A percentile compares a stretch with the other conserved stretches of the same genome.
phyloP scores from a whole-genome alignment of 306 rosid species.

The Trifolium fragiferum region DNA sequence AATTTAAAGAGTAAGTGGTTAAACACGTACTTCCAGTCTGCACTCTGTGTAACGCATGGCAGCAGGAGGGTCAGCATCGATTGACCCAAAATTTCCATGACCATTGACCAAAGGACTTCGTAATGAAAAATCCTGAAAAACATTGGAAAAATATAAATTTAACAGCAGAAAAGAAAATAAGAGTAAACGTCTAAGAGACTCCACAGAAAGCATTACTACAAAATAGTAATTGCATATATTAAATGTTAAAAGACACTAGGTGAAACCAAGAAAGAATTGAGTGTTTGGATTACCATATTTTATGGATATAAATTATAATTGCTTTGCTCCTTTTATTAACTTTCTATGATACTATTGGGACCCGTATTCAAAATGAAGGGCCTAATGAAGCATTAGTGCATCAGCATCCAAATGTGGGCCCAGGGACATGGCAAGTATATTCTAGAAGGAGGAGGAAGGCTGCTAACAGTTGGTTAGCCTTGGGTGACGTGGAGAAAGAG shows the following conservation, averaged over 20 bases:
- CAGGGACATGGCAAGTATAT: too few relatives aligned
- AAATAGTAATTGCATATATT: not conserved
- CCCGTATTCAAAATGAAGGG: too few relatives aligned
- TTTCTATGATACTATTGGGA: constrained; percentile 3
- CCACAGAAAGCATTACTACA: constrained; percentile 11
- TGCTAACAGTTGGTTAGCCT: too few relatives aligned
- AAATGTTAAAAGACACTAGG: too few relatives aligned
- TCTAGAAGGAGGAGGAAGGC: too few relatives aligned
- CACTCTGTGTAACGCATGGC: constrained; percentile 99
- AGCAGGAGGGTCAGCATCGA: constrained; percentile 98
- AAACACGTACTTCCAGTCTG: constrained; percentile 77
- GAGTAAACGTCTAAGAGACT: not conserved
- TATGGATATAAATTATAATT: not conserved
- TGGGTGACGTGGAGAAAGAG: too few relatives aligned
- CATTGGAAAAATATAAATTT: constrained; percentile 18
- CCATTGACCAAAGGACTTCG: constrained; percentile 89
- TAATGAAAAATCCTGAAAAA: constrained; percentile 82
- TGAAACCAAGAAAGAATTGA: not conserved
- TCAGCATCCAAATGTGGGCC: too few relatives aligned
- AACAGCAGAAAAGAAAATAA: constrained; percentile 2
- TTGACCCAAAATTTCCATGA: constrained; percentile 97
- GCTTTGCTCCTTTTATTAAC: constrained; percentile 10
- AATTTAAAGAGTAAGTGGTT: constrained; percentile 21
- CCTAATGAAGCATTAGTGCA: too few relatives aligned
- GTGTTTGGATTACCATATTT: not conserved